phyloP scores from a whole-genome alignment of 106 monocot genomes.

The Phalaenopsis equestris region DNA sequence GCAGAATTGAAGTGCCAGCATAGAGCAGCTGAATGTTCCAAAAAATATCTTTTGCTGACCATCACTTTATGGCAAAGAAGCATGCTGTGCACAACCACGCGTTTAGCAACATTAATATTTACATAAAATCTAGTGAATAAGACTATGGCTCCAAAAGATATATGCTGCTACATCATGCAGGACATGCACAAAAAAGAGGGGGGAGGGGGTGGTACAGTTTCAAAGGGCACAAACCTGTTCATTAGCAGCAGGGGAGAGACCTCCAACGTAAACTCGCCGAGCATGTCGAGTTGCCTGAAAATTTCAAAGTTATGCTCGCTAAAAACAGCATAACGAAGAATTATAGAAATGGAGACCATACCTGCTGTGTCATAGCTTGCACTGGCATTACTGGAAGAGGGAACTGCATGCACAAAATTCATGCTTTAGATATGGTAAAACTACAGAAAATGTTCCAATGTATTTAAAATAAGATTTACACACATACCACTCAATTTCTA shows the following conservation, averaged over 20 bases:
- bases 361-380: conserved; percentile 34
- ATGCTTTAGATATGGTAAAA: too few species aligned
- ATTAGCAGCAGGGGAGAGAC: conserved; percentile 90
- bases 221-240: conserved; percentile 54
- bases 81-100: neutral
- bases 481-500: too few species aligned
- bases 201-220: neutral
- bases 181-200: neutral
- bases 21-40: neutral
- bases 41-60: neutral
- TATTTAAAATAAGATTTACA: too few species aligned
- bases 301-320: neutral
- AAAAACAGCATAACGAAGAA: conserved; percentile 4
- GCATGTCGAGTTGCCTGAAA: conserved; percentile 94
- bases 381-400: conserved; percentile 19
- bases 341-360: conserved; percentile 10
- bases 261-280: conserved; percentile 96
- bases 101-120: neutral
- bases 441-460: too few species aligned
- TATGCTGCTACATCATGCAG: neutral
- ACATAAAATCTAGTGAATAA: neutral
- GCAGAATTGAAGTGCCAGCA: neutral
- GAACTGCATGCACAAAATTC: conserved; percentile 11
- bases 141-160: neutral
- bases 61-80: neutral